Evolutionary conservation across 2,329 filamentous ascomycete species (phyloP), one percentile per base, ranked within the genome.

Genomic region (Tolypocladium cylindrosporum): DNA sequence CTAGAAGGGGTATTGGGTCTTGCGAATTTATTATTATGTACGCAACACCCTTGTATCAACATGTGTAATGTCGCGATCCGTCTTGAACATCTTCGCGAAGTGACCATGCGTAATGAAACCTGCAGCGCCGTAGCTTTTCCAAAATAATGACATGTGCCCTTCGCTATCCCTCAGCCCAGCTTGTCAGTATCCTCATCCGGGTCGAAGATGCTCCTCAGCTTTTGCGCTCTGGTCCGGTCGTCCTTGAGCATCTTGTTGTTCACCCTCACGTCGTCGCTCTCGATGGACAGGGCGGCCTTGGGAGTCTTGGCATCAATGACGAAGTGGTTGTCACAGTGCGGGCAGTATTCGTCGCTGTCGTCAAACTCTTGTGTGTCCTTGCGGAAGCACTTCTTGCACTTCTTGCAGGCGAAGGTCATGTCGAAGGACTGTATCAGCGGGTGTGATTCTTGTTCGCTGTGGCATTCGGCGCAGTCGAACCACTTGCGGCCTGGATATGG

Each of bases 381-480:
- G 65, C 94, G 88, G 79, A 99, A 99, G 74, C 88, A 92, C 76
- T 99, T 99, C 66, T 89, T 92, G 85, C 94, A 99, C 78, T 99
- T 99, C 69, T 99, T 99, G 83, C 94, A 99, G 56, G 90, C 91
- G 69, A 99, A 97, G 42, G 79, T 83, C 91, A 99, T 96, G 69
- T 99, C 94, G 66, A 87, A 81, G 63, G 79, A 81, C 75, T 96
- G 89, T 57, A 83, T 75, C 27, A 99, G 85, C 42, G 82, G 75
- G 72, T 97, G 94, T 61, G 79, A 75, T 73, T 95, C 88, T 61
- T 84, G 79, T 72, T 99, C 94, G 57, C 77, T 77, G 76, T 99
- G 94, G 77, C 94, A 99, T 72, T 97, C 89, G 63, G 90, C 89
- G 75, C 94, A 99, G 79, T 99, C 94, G 77, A 97, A 99, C 95